Evolutionary conservation across 2,329 filamentous ascomycete species (phyloP).

Genomic region (Zymoseptoria pseudotritici): DNA sequence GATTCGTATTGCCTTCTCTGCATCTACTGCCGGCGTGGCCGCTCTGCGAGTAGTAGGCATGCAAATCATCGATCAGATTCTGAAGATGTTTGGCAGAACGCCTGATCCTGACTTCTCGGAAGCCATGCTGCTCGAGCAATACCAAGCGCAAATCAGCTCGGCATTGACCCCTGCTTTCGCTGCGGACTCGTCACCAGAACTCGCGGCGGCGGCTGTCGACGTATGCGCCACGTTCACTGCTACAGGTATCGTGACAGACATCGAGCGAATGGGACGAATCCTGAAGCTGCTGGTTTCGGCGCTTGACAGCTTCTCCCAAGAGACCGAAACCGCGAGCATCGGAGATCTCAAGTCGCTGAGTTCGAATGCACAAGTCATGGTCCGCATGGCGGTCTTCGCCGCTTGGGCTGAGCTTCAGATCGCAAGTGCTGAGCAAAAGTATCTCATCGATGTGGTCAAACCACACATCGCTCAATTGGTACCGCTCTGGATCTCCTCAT

Average conservation of each 20-base stretch:
- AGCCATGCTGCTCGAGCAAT: slow-evolving; percentile 91
- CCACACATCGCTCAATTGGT: slow-evolving; percentile 86
- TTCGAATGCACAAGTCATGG: slow-evolving; percentile 95
- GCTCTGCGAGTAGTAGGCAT: slow-evolving; percentile 85
- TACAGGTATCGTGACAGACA: slow-evolving; percentile 92
- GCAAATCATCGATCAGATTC: slow-evolving; percentile 84
- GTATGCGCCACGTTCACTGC: slow-evolving; percentile 98
- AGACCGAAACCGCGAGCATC: slow-evolving; percentile 75
- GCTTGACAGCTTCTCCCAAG: slow-evolving; percentile 79
- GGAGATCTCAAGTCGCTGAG: slow-evolving; percentile 88
- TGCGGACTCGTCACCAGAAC: slow-evolving; percentile 86
- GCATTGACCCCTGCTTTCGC: slow-evolving; percentile 94
- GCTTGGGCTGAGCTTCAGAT: slow-evolving; percentile 97
- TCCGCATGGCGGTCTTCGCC: slow-evolving; percentile 93
- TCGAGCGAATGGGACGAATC: slow-evolving; percentile 98
- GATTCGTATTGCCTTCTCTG: slow-evolving; percentile 93
- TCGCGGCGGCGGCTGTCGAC: slow-evolving; percentile 92
- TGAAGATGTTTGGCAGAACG: slow-evolving; percentile 93
- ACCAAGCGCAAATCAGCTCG: slow-evolving; percentile 96
- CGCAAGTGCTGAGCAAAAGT: slow-evolving; percentile 83
- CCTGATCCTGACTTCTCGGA: slow-evolving; percentile 97
- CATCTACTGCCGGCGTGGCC: slow-evolving; percentile 86
- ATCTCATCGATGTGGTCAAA: slow-evolving; percentile 78
- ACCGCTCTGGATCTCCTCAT: slow-evolving; percentile 85
- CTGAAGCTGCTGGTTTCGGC: slow-evolving; percentile 86